Percentiles rank a stretch among this genome's conserved stretches.
Evolutionary conservation across 495 filamentous ascomycete species (phyloP).

Genomic region (Pyrenopolyporus hunteri): DNA sequence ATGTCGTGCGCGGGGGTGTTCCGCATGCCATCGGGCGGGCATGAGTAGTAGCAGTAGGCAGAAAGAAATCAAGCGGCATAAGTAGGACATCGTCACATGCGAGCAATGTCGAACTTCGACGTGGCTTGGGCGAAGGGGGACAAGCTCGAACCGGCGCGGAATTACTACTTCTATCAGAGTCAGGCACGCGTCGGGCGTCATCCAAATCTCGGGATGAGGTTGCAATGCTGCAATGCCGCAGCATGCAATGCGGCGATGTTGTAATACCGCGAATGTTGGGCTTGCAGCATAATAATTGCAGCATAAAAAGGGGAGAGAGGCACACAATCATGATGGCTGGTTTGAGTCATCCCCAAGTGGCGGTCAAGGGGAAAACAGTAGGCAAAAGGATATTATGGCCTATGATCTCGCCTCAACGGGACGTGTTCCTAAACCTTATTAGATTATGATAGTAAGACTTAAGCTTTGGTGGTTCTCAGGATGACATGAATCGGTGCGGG

Average conservation of each 20-base stretch:
- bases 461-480: slow-evolving; percentile 6
- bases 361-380: slow-evolving; percentile 20
- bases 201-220: slow-evolving; percentile 21
- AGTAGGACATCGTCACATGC: slow-evolving; percentile 14
- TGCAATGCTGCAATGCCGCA: slow-evolving; percentile 19
- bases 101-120: not conserved
- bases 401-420: slow-evolving; percentile 8
- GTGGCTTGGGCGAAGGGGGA: slow-evolving; percentile 2
- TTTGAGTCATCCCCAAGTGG: slow-evolving; percentile 32
- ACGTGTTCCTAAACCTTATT: not conserved
- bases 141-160: slow-evolving; percentile 6
- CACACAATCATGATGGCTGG: slow-evolving; percentile 19
- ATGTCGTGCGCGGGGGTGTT: not conserved
- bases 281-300: not conserved
- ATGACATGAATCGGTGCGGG: slow-evolving; percentile 21
- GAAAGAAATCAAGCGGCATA: no score
- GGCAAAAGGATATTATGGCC: not conserved
- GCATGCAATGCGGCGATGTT: no score
- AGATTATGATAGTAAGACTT: slow-evolving; percentile 9
- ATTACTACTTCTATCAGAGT: slow-evolving; percentile 25
- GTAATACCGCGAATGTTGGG: slow-evolving; percentile 8
- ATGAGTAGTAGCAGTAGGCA: not conserved
- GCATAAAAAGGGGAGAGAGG: not conserved
- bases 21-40: no score
- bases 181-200: slow-evolving; percentile 31